Percentiles rank a stretch among this genome's conserved stretches.
phyloP scores from a whole-genome alignment of 768 basidiomycete species.

The Serendipita vermifera region DNA sequence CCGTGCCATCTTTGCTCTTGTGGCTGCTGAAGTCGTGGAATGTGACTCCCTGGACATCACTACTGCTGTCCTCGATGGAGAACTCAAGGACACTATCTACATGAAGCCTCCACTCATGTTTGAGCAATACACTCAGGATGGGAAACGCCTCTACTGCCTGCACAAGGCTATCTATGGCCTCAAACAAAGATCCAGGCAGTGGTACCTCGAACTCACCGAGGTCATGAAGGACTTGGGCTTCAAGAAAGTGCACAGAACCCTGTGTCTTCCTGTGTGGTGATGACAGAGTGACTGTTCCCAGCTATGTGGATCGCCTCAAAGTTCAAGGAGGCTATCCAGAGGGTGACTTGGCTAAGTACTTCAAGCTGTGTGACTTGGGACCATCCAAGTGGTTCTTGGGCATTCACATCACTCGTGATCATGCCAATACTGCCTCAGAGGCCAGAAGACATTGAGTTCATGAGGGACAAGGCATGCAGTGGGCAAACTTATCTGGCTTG shows the following conservation, averaged over 20 bases:
- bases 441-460: too few species aligned
- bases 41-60: slow-evolving; percentile 13
- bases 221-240: too few species aligned
- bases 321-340: too few species aligned
- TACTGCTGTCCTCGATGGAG: slow-evolving; percentile 19
- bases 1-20: slow-evolving; percentile 19
- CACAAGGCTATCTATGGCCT: slow-evolving; percentile 20
- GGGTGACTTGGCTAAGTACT: too few species aligned
- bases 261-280: too few species aligned
- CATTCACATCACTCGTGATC: slow-evolving; percentile 11
- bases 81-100: slow-evolving; percentile 19
- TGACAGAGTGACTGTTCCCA: too few species aligned
- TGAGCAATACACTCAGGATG: slow-evolving; percentile 2
- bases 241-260: too few species aligned
- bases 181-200: slow-evolving; percentile 19
- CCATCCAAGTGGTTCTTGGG: slow-evolving; percentile 12
- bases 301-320: too few species aligned
- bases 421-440: neutral
- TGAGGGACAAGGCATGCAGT: slow-evolving; percentile 20
- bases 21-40: slow-evolving; percentile 14
- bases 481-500: slow-evolving; percentile 23
- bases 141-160: neutral
- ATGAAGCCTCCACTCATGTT: slow-evolving; percentile 18
- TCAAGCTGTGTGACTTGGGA: too few species aligned
- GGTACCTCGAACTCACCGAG: too few species aligned